Evolutionary conservation across 1,284 basidiomycete genomes (phyloP), one percentile per base, ranked within the genome.

Genomic region (Athelia psychrophila): DNA sequence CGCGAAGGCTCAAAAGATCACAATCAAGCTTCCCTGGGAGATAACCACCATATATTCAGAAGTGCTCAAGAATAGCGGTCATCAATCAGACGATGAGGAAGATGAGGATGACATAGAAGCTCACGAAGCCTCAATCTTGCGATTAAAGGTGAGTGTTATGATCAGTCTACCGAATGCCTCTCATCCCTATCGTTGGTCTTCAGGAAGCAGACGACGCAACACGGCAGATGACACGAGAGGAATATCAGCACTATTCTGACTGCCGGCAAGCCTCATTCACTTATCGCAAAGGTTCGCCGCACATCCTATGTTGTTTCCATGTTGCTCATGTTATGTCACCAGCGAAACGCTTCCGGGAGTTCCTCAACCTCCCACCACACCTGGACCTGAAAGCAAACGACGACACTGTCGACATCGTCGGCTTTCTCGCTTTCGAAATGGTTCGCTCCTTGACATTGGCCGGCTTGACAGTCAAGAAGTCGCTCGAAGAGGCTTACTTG

Each of bases 201-300:
- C 20, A 42, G 84, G 93, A 95, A 79, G 94, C 94, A 3, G 95
- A 98, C 67, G 93, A 97, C 60, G 91, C 93, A 4, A 98, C 96
- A 0, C 81, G 93, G 48, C 83, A 93, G 69, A 98, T 98, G 96
- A 97, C 94, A 0, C 80, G 92, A 57, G 95, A 98, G 64, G 94
- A 98, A 63, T 98, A 98, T 66, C 91, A 95, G 56, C 94, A 97
- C 65, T 99, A 98, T 66, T 95, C 95, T 2, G 95, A 98, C 64
- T 98, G 95, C 73, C 83, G 96, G 50, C 95, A 98, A 69, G 96
- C 96, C 0, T 94, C 93, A 10, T 99, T 98, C 70, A 97, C 95
- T 0, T 98, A 96, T 68, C 86, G 94, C 47, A 97, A 97, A 83
- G 86, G 93, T 91, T 30, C 23, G 53, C 8, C 16, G 50, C n/a